Evolutionary conservation across 352 stramenopile genomes (phyloP), one percentile per base, ranked within the genome.

Genomic region (Phytopythium litorale): DNA sequence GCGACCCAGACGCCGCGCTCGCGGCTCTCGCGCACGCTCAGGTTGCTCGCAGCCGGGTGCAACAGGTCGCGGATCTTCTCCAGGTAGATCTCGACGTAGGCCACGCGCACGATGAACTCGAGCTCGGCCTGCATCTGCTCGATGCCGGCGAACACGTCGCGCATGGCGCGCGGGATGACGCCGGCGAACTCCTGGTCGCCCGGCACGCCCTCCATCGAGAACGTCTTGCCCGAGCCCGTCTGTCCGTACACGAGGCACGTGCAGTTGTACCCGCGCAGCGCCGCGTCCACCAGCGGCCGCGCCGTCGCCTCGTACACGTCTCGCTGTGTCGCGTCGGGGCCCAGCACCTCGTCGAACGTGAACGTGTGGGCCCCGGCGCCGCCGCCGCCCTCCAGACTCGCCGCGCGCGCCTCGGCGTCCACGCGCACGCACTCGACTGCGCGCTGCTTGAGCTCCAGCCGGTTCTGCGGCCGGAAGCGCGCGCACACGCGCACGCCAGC

Each of bases 41-140:
- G 66, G 40, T 88, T 88, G 40, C 67, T 87, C 1, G 68, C 78
- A 15, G 70, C 56, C 15, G 80, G 77, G 52, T 85, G 72, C 19
- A 99, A 83, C 46, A 99, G 75, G 74, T 99, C 98, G 9, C 92
- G 78, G 37, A 99, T 97, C 62, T 98, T 96, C 73, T 99, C 97
- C 64, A 99, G 97, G 83, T 99, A 99, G 64, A 99, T 99, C 72
- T 99, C 97, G 49, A 99, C 79, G 75, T 99, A 99, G 28, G 92
- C 98, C n/a, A 97, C 94, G 37, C 96, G 81, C 25, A 99, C 81
- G 30, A 99, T 81, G 75, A 98, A 99, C 61, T 98, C 79, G 42
- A 92, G 75, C 43, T 89, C 78, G 15, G 69, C 63, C 62, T 89
- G 79, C 72, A 88, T 89, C 58, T 81, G 77, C 37, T 81, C 65